Conservation (phyloP, 345 rosid genomes). For the Dipteronia dyeriana region DNA sequence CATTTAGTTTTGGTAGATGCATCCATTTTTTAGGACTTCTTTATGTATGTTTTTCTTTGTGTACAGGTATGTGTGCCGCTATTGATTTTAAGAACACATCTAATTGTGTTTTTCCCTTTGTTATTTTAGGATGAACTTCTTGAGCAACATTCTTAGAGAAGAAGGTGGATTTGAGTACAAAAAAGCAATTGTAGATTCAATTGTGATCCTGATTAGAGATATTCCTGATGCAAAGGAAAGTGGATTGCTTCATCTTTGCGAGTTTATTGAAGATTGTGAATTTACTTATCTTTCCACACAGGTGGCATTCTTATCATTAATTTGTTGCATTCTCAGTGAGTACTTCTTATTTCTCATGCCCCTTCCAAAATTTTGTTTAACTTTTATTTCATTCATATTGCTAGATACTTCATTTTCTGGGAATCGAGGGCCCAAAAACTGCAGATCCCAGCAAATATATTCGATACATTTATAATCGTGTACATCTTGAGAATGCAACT, state of each 20-base stretch:
- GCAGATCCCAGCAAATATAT: constrained; percentile 95
- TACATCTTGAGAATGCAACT: constrained; percentile 98
- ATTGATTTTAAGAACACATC: not conserved
- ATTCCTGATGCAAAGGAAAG: constrained; percentile 98
- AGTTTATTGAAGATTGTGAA: constrained; percentile 99
- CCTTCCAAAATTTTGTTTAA: not conserved
- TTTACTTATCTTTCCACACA: constrained; percentile 97
- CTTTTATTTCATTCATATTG: constrained; percentile 19
- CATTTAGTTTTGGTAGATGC: not conserved
- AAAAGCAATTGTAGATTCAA: constrained; percentile 96
- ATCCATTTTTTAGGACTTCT: not conserved
- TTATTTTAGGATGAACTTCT: constrained; percentile 88
- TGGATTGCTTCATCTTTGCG: constrained; percentile 97
- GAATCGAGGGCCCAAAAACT: constrained; percentile 94
- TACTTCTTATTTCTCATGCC: not conserved
- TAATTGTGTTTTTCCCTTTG: constrained; percentile 11
- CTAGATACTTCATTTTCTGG: constrained; percentile 97
- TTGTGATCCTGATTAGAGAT: constrained; percentile 94
- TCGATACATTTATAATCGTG: constrained; percentile 93
- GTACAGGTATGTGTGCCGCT: not conserved
- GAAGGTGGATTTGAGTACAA: constrained; percentile 99
- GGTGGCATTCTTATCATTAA: constrained; percentile 43
- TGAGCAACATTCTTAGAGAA: constrained; percentile 98
- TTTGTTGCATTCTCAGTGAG: constrained; percentile 6
- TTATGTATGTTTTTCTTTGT: not conserved